Percentiles rank a stretch among this genome's conserved stretches.
phyloP scores from a whole-genome alignment of 2,329 filamentous ascomycete species.

The Venturia aucupariae region DNA sequence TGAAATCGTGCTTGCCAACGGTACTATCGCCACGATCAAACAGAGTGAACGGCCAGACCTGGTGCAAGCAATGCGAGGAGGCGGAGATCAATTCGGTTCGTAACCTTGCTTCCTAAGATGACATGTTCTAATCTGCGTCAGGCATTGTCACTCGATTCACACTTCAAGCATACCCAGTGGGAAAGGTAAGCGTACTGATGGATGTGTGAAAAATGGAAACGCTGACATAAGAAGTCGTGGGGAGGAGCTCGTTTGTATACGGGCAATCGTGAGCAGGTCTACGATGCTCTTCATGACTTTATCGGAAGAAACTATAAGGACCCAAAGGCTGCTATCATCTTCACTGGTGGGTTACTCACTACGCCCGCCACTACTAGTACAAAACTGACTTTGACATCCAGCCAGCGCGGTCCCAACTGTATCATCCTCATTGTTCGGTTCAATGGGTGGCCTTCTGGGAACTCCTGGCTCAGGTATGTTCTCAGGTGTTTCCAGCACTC shows the following conservation, averaged over 20 bases:
- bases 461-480: constrained; percentile 33
- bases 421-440: constrained; percentile 21
- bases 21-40: constrained; percentile 21
- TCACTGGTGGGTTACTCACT: constrained; percentile 39
- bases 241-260: constrained; percentile 31
- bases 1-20: constrained; percentile 20
- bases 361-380: constrained; percentile 31
- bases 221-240: constrained; percentile 24
- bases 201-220: no score
- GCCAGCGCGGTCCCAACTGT: neutral
- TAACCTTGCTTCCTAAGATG: constrained; percentile 20
- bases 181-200: constrained; percentile 19
- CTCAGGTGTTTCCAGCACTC: constrained; percentile 25
- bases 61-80: constrained; percentile 23
- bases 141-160: constrained; percentile 29
- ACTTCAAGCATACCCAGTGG: constrained; percentile 25
- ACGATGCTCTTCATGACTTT: constrained; percentile 27
- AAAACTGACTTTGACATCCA: neutral
- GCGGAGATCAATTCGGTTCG: constrained; percentile 24
- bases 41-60: constrained; percentile 21
- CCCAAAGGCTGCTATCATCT: constrained; percentile 26
- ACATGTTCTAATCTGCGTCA: constrained; percentile 14
- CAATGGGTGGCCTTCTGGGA: constrained; percentile 26
- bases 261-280: constrained; percentile 23
- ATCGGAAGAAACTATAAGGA: constrained; percentile 30